phyloP scores from a whole-genome alignment of 208 protist genomes.

The Leishmania martiniquensis region DNA sequence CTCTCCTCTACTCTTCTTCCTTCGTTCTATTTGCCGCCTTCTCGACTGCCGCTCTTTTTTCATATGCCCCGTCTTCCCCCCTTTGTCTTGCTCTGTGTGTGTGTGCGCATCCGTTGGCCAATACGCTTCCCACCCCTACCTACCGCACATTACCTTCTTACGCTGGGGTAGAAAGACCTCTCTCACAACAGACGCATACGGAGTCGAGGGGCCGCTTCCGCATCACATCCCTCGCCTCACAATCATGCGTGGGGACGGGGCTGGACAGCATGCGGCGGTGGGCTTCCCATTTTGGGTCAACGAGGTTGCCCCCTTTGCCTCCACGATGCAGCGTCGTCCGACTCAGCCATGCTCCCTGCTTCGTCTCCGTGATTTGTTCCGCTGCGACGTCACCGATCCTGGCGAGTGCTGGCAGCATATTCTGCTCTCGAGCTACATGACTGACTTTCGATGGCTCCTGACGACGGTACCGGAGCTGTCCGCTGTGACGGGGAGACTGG shows the following conservation, averaged over 20 bases:
- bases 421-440: slow-evolving; percentile 73
- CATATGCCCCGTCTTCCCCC: not conserved
- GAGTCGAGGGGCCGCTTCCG: not conserved
- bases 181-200: not conserved
- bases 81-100: too few relatives aligned
- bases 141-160: too few relatives aligned
- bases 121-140: not conserved
- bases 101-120: not conserved
- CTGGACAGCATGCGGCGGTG: not conserved
- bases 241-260: not conserved
- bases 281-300: slow-evolving; percentile 15
- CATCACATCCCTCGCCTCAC: slow-evolving; percentile 1
- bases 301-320: not conserved
- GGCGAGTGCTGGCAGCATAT: slow-evolving; percentile 60
- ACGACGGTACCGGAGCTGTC: slow-evolving; percentile 39
- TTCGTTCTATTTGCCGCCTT: not conserved
- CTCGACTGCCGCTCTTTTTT: not conserved
- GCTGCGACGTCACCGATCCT: slow-evolving; percentile 38
- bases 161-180: not conserved
- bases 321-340: not conserved
- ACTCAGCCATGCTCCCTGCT: slow-evolving; percentile 13
- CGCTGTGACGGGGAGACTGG: slow-evolving; percentile 26
- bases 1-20: not conserved
- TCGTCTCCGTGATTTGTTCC: slow-evolving; percentile 48
- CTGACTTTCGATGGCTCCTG: slow-evolving; percentile 72